Conservation (phyloP, 2,329 filamentous ascomycete genomes). For the Clonostachys rhizophaga region DNA sequence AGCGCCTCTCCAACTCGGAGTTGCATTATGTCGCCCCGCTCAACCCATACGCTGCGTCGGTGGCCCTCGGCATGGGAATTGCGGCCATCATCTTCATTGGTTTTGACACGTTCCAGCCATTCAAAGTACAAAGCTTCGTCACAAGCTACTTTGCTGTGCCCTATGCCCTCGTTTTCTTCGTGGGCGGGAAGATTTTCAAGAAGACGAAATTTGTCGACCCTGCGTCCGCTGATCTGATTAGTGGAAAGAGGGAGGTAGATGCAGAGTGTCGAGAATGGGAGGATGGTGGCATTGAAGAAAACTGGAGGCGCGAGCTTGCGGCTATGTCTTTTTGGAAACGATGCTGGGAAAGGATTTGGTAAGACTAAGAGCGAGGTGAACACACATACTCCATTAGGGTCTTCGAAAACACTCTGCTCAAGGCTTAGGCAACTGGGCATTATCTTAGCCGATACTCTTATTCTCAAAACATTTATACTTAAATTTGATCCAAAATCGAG, state of each 20-base stretch:
- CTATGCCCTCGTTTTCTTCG: constrained; percentile 50
- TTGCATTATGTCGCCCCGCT: constrained; percentile 45
- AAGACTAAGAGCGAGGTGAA: not conserved
- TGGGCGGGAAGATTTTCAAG: constrained; percentile 63
- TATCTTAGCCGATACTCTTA: too few relatives aligned
- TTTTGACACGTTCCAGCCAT: constrained; percentile 49
- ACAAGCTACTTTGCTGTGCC: constrained; percentile 48
- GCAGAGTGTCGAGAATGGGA: constrained; percentile 40
- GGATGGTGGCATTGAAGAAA: constrained; percentile 38
- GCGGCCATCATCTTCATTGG: constrained; percentile 50
- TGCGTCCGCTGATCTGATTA: constrained; percentile 54
- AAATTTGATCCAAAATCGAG: too few relatives aligned
- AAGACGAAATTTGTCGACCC: constrained; percentile 51
- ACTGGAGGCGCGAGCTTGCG: constrained; percentile 26
- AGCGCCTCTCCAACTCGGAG: constrained; percentile 30
- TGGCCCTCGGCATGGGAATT: constrained; percentile 38
- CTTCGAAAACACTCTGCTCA: too few relatives aligned
- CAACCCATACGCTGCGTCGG: constrained; percentile 46
- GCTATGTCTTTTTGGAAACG: constrained; percentile 25
- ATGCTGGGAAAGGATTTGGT: constrained; percentile 32
- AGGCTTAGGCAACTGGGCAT: too few relatives aligned
- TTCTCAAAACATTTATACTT: too few relatives aligned
- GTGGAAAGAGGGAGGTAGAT: constrained; percentile 62
- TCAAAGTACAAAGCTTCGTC: constrained; percentile 39
- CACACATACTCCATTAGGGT: too few relatives aligned